phyloP scores from a whole-genome alignment of 352 stramenopile genomes.

The Phytophthora ramorum region DNA sequence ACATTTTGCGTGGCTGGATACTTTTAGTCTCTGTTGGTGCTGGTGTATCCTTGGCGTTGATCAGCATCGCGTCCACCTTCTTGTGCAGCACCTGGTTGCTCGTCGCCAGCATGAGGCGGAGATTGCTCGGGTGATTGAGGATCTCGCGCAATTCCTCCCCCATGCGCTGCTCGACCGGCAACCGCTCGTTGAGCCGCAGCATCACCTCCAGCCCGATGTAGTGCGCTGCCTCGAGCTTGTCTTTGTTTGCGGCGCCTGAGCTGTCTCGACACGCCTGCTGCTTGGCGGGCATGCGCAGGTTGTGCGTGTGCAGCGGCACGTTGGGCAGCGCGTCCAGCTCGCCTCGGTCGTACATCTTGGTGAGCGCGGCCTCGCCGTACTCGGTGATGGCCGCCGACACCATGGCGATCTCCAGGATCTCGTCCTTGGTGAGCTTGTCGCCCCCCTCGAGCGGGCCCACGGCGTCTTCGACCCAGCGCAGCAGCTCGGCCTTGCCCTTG shows the following conservation, averaged over 20 bases:
- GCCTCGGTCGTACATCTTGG: conserved; percentile 39
- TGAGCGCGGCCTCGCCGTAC: conserved; percentile 35
- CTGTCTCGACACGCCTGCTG: conserved; percentile 49
- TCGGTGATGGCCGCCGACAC: conserved; percentile 44
- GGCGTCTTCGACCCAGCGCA: conserved; percentile 37
- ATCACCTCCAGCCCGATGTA: conserved; percentile 60
- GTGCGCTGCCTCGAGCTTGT: conserved; percentile 48
- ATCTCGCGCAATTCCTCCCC: conserved; percentile 53
- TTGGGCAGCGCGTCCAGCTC: conserved; percentile 47
- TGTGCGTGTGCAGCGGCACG: conserved; percentile 44
- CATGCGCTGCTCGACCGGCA: conserved; percentile 45
- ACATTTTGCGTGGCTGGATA: conserved; percentile 22
- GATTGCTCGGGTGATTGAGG: conserved; percentile 50
- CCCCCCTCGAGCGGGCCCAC: conserved; percentile 33
- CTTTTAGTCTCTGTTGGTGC: neutral
- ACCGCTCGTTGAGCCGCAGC: conserved; percentile 48
- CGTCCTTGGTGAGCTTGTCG: conserved; percentile 39
- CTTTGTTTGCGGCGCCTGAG: conserved; percentile 45
- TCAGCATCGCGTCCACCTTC: conserved; percentile 49
- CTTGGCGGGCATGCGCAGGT: conserved; percentile 42
- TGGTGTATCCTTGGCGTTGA: conserved; percentile 19
- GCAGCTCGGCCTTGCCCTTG: conserved; percentile 44
- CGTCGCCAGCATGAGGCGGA: conserved; percentile 46
- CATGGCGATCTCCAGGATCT: conserved; percentile 54
- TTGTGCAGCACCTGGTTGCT: conserved; percentile 56